Evolutionary conservation across 495 filamentous ascomycete species (phyloP), one percentile per base, ranked within the genome.

Genomic region (Niebla homalea): DNA sequence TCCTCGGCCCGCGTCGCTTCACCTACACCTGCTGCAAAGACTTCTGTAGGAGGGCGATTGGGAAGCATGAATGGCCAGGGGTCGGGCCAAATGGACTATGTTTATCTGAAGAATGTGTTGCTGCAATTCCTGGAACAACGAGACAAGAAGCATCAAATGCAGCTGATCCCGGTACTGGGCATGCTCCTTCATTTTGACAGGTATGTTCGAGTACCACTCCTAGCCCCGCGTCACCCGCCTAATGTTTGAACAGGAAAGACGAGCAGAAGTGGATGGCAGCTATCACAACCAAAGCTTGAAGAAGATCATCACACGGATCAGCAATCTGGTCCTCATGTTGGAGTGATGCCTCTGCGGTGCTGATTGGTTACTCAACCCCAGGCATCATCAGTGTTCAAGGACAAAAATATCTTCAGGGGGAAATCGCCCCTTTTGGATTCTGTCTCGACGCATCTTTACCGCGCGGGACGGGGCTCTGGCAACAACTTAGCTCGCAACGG

Each of bases 71-170:
- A 63, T 32, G 66, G 58, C 16, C 54, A 53, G 20, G 58, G 56
- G 3, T 51, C 51, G 41, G 60, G 59, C 1, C 55, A 65, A 39
- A 73, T 81, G 47, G 85, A 98, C 63, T 83, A 82, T 53, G 79
- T 87, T 59, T 98, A 98, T 62, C 63, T 98, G 51, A 97, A 97
- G 71, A 96, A 93, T 29, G 87, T 98, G 36, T 73, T 98, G 21
- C 67, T 97, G 39, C 90, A 96, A 64, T 96, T 98, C 58, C 64
- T 98, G 61, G 89, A 96, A 71, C 85, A 92, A 62, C 87, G 81
- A 68, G 92, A 98, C 59, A 94, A 89, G 68, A 87, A 79, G 62
- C 77, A 88, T 52, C 84, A 94, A 63, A 78, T 82, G 61, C 89
- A 95, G 71, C 72, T 98, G 46, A 83, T 98, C 21, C 92, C 90